Evolutionary conservation across 305 asterid genomes (phyloP).

Genomic region (Fraxinus greggii): DNA sequence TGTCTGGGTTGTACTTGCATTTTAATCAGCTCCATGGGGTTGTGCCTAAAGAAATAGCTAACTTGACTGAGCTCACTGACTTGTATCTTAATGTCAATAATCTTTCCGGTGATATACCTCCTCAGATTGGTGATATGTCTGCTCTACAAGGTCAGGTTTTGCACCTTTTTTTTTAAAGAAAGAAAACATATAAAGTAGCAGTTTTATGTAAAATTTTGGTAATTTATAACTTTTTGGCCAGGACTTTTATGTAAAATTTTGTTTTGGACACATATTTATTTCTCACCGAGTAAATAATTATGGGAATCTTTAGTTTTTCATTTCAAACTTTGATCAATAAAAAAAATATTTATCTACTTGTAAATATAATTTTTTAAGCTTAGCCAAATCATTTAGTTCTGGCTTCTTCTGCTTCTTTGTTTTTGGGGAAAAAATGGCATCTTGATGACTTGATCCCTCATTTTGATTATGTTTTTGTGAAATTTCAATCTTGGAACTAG

Average conservation of each 20-base stretch:
- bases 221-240: neutral
- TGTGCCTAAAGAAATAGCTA: constrained; percentile 77
- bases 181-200: neutral
- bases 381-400: neutral
- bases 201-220: neutral
- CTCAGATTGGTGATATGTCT: constrained; percentile 61
- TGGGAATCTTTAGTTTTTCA: neutral
- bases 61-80: constrained; percentile 70
- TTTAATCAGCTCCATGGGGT: constrained; percentile 79
- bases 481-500: neutral
- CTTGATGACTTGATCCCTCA: neutral
- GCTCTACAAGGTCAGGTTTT: constrained; percentile 67
- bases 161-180: neutral
- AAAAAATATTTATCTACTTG: neutral
- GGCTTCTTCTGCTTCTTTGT: neutral
- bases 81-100: constrained; percentile 84
- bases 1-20: constrained; percentile 87
- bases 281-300: neutral
- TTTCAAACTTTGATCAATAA: neutral
- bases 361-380: neutral
- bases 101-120: constrained; percentile 75
- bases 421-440: neutral
- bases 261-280: neutral
- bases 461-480: neutral
- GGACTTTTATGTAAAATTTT: neutral